Base-by-base conservation (phyloP, 257 asterid species). In the Ajuga chamaepitys region DNA sequence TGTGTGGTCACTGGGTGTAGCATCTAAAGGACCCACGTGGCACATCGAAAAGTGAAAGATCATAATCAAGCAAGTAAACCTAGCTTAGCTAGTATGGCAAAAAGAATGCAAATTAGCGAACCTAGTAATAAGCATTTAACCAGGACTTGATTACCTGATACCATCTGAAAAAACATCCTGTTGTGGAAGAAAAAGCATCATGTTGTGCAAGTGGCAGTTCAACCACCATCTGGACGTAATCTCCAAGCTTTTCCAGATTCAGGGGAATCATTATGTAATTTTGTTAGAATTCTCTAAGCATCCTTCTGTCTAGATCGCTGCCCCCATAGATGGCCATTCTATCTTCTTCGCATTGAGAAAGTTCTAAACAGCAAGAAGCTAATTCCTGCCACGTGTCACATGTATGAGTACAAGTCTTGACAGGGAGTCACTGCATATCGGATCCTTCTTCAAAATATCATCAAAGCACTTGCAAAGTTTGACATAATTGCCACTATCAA, bases 151-250 rank as follows among this genome's bases (percentile, higher is more conserved):
- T 68, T 91, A 92, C 98, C 98, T 72, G 95, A 70, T 14, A 81
- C 77, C 69, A 54, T 93, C 89, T 12, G 87, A n/a, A n/a, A n/a
- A n/a, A n/a, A 80, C 50, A 14, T 58, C 53, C n/a, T n/a, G n/a
- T n/a, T n/a, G n/a, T n/a, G n/a, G n/a, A n/a, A n/a, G n/a, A n/a
- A n/a, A n/a, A n/a, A 81, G 83, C 58, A 66, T 85, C 59, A 56
- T 75, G 62, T 67, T 66, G 22, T 76, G 71, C 76, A 86, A 93
- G 77, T 89, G 95, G 62, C 90, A 95, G 30, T 69, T 77, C 73
- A 73, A 71, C 97, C 99, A 93, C 97, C 99, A 89, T 72, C 80
- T 81, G 82, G 83, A 16, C 97, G 95, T 3, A 88, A 73, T 76
- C 78, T 83, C 99, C 97, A 93, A 7, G 64, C 25, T 48, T 71